Conservation (phyloP, 2,329 filamentous ascomycete genomes). For the Botrytis porri region DNA sequence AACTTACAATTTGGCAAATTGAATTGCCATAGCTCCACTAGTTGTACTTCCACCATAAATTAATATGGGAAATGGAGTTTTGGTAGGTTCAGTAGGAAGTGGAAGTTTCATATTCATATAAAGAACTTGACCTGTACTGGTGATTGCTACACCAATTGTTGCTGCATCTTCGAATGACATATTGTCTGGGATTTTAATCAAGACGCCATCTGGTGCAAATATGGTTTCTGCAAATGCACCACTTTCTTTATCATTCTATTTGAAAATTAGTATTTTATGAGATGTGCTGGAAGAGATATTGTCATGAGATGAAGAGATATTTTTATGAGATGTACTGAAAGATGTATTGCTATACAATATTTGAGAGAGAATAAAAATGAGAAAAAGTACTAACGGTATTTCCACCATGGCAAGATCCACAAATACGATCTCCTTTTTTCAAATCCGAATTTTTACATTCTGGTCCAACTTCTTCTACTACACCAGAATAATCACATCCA, state of each 20-base stretch:
- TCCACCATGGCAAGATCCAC: not conserved
- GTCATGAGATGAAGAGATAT: no score
- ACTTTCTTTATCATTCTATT: conserved; percentile 20
- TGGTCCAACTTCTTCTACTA: conserved; percentile 23
- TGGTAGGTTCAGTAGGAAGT: not conserved
- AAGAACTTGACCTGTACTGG: conserved; percentile 19
- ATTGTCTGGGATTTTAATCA: conserved; percentile 44
- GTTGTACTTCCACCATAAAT: conserved; percentile 30
- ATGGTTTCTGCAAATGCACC: conserved; percentile 32
- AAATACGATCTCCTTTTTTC: not conserved
- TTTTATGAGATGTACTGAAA: no score
- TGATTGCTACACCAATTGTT: conserved; percentile 25
- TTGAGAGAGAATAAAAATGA: no score
- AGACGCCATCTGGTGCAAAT: conserved; percentile 40
- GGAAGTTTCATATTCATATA: conserved; percentile 20
- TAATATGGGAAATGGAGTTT: conserved; percentile 32
- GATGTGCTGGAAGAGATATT: not conserved
- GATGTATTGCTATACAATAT: no score
- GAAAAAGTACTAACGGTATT: not conserved
- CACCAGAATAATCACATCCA: conserved; percentile 18
- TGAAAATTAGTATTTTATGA: not conserved
- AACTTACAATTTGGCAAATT: conserved; percentile 35
- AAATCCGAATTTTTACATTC: not conserved
- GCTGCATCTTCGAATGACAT: conserved; percentile 47
- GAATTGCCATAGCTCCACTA: conserved; percentile 37